phyloP scores from a whole-genome alignment of 2,329 filamentous ascomycete species.

The Paramyrothecium roridum region DNA sequence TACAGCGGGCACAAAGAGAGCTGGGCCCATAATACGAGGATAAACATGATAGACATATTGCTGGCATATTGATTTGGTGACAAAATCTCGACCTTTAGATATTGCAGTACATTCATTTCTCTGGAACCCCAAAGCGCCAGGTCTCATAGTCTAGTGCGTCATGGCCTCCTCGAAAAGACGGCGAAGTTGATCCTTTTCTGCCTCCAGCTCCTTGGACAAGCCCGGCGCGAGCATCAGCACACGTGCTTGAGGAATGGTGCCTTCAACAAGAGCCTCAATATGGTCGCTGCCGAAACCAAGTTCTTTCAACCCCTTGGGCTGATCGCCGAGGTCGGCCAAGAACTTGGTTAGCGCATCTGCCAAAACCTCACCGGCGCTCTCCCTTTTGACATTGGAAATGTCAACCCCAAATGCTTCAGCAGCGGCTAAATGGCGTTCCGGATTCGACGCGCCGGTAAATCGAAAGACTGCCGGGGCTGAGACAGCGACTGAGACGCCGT shows the following conservation, averaged over 20 bases:
- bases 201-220: constrained; percentile 65
- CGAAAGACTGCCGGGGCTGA: constrained; percentile 91
- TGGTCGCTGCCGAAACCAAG: constrained; percentile 76
- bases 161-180: constrained; percentile 63
- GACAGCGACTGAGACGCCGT: constrained; percentile 93
- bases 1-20: too few species aligned
- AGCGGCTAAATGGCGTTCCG: constrained; percentile 83
- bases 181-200: constrained; percentile 70
- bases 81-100: too few species aligned
- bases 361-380: constrained; percentile 85
- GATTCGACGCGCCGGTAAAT: constrained; percentile 89
- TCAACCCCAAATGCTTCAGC: constrained; percentile 92
- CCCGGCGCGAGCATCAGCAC: constrained; percentile 91
- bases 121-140: too few species aligned
- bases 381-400: constrained; percentile 79
- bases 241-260: constrained; percentile 86
- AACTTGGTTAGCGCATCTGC: constrained; percentile 81
- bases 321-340: constrained; percentile 78
- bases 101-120: too few species aligned
- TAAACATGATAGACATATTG: too few species aligned
- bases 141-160: constrained; percentile 23
- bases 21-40: too few species aligned
- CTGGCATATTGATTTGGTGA: too few species aligned
- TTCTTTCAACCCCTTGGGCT: constrained; percentile 80
- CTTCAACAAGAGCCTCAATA: constrained; percentile 83